These are phyloP conservation scores for Ustilago shanxiensis DNA, from an alignment of 1,284 basidiomycete species.

Conservation along the genomic window DNA sequence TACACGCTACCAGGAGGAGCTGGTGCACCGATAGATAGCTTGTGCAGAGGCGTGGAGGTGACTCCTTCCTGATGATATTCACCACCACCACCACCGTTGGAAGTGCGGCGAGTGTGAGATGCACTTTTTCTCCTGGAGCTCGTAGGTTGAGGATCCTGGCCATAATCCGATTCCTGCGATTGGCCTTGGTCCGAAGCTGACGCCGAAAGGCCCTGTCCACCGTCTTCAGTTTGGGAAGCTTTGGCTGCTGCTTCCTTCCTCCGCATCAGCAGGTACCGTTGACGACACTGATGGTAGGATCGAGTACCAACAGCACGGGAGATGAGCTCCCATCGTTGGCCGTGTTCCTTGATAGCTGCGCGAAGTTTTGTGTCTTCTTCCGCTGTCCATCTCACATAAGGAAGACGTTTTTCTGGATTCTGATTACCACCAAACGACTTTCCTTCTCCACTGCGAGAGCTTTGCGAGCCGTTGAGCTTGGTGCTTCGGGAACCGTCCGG, in stretches of 20 bases:
- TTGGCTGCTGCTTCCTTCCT: conserved; percentile 66
- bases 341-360: conserved; percentile 66
- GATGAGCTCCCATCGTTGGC: conserved; percentile 69
- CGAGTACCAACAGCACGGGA: conserved; percentile 68
- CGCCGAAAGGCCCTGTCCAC: conserved; percentile 37
- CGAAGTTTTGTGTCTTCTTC: conserved; percentile 68
- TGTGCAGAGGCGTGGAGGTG: conserved; percentile 49
- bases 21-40: conserved; percentile 53
- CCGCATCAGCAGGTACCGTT: conserved; percentile 69
- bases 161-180: conserved; percentile 49
- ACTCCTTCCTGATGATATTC: conserved; percentile 17
- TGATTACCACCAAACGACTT: conserved; percentile 59
- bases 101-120: conserved; percentile 22
- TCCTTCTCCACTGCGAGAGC: conserved; percentile 32
- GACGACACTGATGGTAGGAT: conserved; percentile 69
- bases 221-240: conserved; percentile 32
- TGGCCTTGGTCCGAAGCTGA: conserved; percentile 50
- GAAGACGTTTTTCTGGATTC: conserved; percentile 68
- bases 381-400: conserved; percentile 68
- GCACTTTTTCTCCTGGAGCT: conserved; percentile 30
- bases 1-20: conserved; percentile 42
- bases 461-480: conserved; percentile 34
- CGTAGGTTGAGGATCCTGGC: conserved; percentile 20
- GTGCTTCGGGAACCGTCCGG: conserved; percentile 29
- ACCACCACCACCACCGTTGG: conserved; percentile 13